Evolutionary conservation across 1,284 basidiomycete species (phyloP).

Genomic region (Ceratobasidium sp.): DNA sequence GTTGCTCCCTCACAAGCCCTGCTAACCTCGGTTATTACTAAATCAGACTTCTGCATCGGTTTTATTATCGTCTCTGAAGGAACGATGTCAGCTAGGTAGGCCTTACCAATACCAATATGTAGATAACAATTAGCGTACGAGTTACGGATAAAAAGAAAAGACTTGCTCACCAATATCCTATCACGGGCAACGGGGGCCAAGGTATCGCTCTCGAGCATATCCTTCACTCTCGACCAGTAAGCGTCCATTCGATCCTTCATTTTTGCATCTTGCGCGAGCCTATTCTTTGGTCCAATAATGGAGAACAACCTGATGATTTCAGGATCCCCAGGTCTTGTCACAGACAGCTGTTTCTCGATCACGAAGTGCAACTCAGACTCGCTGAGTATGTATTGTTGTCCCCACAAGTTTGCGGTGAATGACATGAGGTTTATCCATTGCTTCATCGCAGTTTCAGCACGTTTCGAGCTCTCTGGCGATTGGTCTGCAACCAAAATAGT

Average conservation of each 20-base stretch:
- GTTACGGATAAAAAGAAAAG: too few relatives aligned
- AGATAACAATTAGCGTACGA: too few relatives aligned
- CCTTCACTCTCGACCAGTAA: not conserved
- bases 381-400: not conserved
- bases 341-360: conserved; percentile 7
- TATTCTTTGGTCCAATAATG: not conserved
- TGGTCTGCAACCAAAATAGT: too few relatives aligned
- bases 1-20: too few relatives aligned
- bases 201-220: not conserved
- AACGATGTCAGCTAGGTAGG: too few relatives aligned
- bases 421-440: conserved; percentile 3
- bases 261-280: not conserved
- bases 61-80: too few relatives aligned
- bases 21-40: too few relatives aligned
- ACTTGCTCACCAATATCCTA: too few relatives aligned
- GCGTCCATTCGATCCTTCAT: conserved; percentile 11
- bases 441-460: not conserved
- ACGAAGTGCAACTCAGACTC: not conserved
- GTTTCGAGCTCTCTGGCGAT: not conserved
- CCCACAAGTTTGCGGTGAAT: not conserved
- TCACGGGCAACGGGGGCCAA: too few relatives aligned
- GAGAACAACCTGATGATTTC: not conserved
- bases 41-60: too few relatives aligned
- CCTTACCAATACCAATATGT: too few relatives aligned
- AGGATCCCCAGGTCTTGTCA: not conserved